Percentiles rank a stretch among this genome's conserved stretches.
Evolutionary conservation across 306 rosid genomes (phyloP).

Genomic region (Sindora glabra): DNA sequence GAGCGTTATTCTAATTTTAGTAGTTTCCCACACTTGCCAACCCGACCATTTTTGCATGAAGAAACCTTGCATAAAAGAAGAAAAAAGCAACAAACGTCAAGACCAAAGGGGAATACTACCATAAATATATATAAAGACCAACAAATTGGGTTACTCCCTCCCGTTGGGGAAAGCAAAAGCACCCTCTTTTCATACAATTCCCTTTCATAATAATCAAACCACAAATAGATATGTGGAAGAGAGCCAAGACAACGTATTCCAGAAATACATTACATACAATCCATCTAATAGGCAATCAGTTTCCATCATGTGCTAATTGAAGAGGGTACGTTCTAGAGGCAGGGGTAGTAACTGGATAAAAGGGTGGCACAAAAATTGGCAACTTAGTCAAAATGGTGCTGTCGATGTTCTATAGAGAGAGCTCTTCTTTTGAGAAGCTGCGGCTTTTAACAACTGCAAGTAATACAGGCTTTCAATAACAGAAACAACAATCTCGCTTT

Average conservation of each 20-base stretch:
- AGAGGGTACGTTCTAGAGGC: constrained; percentile 4
- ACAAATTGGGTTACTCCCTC: constrained; percentile 9
- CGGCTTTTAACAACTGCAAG: constrained; percentile 45
- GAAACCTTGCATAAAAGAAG: no score
- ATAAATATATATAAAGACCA: constrained; percentile 14
- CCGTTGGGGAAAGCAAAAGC: constrained; percentile 22
- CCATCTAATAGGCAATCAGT: no score
- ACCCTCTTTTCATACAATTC: constrained; percentile 10
- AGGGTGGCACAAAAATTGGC: not conserved
- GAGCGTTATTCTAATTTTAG: no score
- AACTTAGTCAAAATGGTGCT: constrained; percentile 61
- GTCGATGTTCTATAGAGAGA: constrained; percentile 57
- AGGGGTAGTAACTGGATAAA: not conserved
- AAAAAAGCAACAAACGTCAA: no score
- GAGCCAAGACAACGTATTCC: not conserved
- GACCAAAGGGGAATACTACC: not conserved
- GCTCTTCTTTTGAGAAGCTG: constrained; percentile 39
- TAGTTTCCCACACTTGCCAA: no score
- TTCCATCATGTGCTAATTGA: constrained; percentile 12
- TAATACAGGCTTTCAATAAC: not conserved
- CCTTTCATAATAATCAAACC: no score
- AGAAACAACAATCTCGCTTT: no score
- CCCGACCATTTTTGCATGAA: no score
- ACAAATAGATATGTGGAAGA: not conserved
- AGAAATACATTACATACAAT: not conserved